A percentile compares a stretch with the other conserved stretches of the same genome.
phyloP scores from a whole-genome alignment of 495 filamentous ascomycete species.

The Neurospora tetrasperma region DNA sequence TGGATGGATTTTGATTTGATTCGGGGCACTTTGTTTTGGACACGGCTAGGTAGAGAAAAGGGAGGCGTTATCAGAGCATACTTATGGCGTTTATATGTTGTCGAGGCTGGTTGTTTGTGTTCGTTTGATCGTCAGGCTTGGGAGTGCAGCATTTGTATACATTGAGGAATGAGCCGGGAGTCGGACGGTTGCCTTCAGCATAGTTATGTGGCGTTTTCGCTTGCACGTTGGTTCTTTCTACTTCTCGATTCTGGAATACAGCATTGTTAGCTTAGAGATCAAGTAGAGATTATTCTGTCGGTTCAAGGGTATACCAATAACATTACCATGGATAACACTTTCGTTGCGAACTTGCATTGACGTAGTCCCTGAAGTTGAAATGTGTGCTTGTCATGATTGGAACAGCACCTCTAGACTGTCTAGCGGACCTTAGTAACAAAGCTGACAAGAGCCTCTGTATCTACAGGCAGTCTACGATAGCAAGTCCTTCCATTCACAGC shows the following conservation, averaged over 20 bases:
- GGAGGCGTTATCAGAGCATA: neutral
- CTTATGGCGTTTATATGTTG: neutral
- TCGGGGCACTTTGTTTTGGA: neutral
- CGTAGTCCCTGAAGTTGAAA: neutral
- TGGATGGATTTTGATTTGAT: conserved; percentile 19
- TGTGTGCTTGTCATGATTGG: neutral
- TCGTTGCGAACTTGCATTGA: neutral
- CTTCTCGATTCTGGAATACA: neutral
- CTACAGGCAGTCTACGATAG: neutral
- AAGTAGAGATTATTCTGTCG: neutral
- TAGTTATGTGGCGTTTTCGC: neutral
- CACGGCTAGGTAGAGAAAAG: neutral
- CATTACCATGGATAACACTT: neutral
- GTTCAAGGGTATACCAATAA: neutral
- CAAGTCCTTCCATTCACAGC: neutral
- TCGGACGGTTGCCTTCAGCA: neutral
- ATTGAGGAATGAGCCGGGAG: neutral
- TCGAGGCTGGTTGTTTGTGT: neutral
- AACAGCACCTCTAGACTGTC: neutral
- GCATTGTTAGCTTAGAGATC: neutral
- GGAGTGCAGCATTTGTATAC: neutral
- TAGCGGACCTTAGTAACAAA: neutral
- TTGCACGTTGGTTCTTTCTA: neutral
- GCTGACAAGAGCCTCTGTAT: neutral
- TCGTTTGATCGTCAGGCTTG: neutral